A percentile compares a stretch with the other conserved stretches of the same genome.
Evolutionary conservation across 176 grass and related monocot genomes (phyloP).

Genomic region (Ensete ventricosum): DNA sequence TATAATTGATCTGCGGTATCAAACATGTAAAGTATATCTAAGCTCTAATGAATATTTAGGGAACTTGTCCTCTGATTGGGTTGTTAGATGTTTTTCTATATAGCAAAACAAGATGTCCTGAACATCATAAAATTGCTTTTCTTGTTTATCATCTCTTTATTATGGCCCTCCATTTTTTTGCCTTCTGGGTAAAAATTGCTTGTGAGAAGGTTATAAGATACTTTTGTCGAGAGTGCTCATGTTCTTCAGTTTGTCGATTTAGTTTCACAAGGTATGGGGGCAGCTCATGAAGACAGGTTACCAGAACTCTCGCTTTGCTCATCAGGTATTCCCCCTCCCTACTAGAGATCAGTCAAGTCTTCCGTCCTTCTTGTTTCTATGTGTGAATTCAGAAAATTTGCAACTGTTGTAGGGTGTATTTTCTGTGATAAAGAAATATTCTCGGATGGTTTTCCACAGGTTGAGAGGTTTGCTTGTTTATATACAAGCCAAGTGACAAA

Average conservation of each 20-base stretch:
- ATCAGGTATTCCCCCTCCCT: slow-evolving; percentile 45
- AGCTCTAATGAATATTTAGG: no score
- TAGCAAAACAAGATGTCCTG: no score
- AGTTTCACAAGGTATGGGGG: slow-evolving; percentile 99
- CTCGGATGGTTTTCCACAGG: slow-evolving; percentile 27
- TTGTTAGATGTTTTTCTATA: no score
- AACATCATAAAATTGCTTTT: no score
- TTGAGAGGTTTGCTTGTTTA: slow-evolving; percentile 93
- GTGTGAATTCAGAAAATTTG: not conserved
- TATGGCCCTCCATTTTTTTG: no score
- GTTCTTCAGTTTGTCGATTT: slow-evolving; percentile 1
- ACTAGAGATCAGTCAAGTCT: not conserved
- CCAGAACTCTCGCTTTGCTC: slow-evolving; percentile 97
- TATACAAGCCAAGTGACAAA: slow-evolving; percentile 93
- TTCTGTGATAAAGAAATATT: no score
- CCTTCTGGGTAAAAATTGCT: no score
- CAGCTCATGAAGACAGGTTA: slow-evolving; percentile 99
- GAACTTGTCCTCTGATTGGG: no score
- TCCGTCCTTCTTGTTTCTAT: not conserved
- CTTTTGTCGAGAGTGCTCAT: not conserved
- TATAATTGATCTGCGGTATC: no score
- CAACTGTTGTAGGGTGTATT: not conserved
- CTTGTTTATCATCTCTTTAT: no score
- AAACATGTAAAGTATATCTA: no score
- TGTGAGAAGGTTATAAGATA: no score